phyloP scores from a whole-genome alignment of 345 rosid genomes.

The Orychophragmus violaceus region DNA sequence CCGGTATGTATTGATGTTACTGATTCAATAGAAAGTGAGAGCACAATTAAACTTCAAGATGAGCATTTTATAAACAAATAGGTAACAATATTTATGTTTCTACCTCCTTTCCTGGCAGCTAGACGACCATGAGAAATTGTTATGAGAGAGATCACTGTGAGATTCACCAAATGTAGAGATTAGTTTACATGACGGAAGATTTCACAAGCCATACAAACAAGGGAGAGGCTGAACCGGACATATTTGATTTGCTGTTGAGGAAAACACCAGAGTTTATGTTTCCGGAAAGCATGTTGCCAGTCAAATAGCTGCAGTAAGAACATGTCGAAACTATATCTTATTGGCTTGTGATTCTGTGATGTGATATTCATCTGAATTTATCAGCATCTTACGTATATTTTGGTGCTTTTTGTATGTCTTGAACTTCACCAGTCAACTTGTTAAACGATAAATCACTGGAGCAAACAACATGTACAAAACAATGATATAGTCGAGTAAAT shows the following conservation, averaged over 20 bases:
- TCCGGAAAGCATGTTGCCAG: constrained; percentile 25
- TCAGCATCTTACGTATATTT: constrained; percentile 1
- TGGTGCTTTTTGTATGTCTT: neutral
- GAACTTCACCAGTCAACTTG: constrained; percentile 22
- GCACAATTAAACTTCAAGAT: neutral
- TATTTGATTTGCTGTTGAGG: neutral
- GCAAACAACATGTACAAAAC: neutral
- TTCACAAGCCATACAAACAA: neutral
- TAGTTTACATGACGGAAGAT: neutral
- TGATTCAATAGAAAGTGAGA: constrained; percentile 12
- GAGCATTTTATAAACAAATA: neutral
- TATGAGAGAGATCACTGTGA: constrained; percentile 29
- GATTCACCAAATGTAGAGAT: neutral
- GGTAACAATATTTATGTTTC: neutral
- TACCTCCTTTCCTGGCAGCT: constrained; percentile 11
- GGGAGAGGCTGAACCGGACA: constrained; percentile 5
- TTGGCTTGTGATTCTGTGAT: neutral
- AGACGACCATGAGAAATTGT: constrained; percentile 21
- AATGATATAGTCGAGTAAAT: no score
- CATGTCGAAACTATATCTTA: neutral
- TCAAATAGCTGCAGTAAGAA: constrained; percentile 23
- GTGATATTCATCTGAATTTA: neutral
- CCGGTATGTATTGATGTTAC: constrained; percentile 15
- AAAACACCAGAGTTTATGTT: neutral
- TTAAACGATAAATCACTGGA: constrained; percentile 28